Percentiles rank a stretch among this genome's conserved stretches.
Conservation (phyloP, 2,329 filamentous ascomycete species). For the Colletotrichum aenigma region DNA sequence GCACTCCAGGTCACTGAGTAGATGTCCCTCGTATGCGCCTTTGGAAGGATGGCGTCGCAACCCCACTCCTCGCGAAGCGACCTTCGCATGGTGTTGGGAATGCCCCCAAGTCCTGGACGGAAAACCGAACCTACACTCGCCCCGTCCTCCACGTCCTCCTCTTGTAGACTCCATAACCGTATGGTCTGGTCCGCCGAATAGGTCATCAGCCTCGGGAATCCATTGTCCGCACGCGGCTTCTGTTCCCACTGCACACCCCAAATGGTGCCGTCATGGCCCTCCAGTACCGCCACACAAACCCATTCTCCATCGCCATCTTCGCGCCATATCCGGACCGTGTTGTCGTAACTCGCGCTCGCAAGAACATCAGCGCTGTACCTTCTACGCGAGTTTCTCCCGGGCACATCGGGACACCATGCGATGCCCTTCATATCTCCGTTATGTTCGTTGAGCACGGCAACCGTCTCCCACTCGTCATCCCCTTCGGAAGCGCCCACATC, state of each 20-base stretch:
- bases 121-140: slow-evolving; percentile 30
- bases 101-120: slow-evolving; percentile 56
- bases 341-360: slow-evolving; percentile 92
- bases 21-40: slow-evolving; percentile 77
- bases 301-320: slow-evolving; percentile 91
- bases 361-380: slow-evolving; percentile 72
- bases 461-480: slow-evolving; percentile 95
- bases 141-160: slow-evolving; percentile 50
- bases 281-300: slow-evolving; percentile 83
- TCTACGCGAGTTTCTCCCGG: slow-evolving; percentile 44
- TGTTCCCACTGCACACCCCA: slow-evolving; percentile 84
- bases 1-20: slow-evolving; percentile 88
- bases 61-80: slow-evolving; percentile 82
- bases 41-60: slow-evolving; percentile 77
- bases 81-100: slow-evolving; percentile 90
- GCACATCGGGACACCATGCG: slow-evolving; percentile 81
- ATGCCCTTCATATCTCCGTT: slow-evolving; percentile 95
- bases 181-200: slow-evolving; percentile 85
- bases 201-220: slow-evolving; percentile 72
- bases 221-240: slow-evolving; percentile 37
- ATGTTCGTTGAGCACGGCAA: slow-evolving; percentile 93
- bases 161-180: slow-evolving; percentile 75
- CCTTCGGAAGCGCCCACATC: slow-evolving; percentile 75
- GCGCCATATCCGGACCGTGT: slow-evolving; percentile 86
- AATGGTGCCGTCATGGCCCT: slow-evolving; percentile 84